Percentiles rank a stretch among this genome's conserved stretches.
Conservation (phyloP, 2,329 filamentous ascomycete genomes). For the Epichloe sylvatica region DNA sequence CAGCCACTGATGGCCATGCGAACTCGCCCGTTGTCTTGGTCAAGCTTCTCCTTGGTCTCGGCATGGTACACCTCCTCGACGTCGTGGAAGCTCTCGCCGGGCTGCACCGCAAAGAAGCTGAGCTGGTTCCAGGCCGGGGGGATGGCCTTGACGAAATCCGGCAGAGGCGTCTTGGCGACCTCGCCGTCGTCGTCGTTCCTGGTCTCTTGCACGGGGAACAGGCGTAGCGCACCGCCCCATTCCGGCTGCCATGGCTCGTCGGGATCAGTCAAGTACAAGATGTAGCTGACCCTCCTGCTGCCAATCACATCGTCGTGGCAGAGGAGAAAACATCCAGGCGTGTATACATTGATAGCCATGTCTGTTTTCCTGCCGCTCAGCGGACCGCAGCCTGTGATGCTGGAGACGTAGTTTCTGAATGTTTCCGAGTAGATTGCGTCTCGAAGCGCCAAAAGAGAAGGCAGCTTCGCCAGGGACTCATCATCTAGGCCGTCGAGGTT, state of each 20-base stretch:
- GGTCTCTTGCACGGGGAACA: constrained; percentile 60
- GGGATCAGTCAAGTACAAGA: constrained; percentile 87
- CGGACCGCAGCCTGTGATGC: constrained; percentile 73
- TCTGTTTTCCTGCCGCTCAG: constrained; percentile 91
- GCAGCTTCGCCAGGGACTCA: constrained; percentile 69
- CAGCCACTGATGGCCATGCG: constrained; percentile 98
- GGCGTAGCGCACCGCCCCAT: constrained; percentile 83
- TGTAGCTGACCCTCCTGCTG: constrained; percentile 91
- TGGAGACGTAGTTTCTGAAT: constrained; percentile 79
- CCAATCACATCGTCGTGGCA: constrained; percentile 99
- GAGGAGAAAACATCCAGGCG: constrained; percentile 83
- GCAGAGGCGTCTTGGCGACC: constrained; percentile 63
- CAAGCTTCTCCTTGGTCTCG: constrained; percentile 42
- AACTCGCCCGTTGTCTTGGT: constrained; percentile 59
- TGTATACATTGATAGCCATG: constrained; percentile 99
- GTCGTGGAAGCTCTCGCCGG: constrained; percentile 97
- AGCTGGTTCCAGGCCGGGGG: constrained; percentile 98
- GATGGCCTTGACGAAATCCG: constrained; percentile 68
- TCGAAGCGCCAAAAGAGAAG: constrained; percentile 78
- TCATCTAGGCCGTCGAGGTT: constrained; percentile 92
- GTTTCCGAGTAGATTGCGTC: constrained; percentile 84
- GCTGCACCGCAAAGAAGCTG: constrained; percentile 95
- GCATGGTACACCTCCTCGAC: constrained; percentile 92
- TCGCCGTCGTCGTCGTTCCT: constrained; percentile 48
- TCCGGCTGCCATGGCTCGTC: constrained; percentile 78